Conservation (phyloP, 441 rosid genomes). For the Pelargonium citronellum region DNA sequence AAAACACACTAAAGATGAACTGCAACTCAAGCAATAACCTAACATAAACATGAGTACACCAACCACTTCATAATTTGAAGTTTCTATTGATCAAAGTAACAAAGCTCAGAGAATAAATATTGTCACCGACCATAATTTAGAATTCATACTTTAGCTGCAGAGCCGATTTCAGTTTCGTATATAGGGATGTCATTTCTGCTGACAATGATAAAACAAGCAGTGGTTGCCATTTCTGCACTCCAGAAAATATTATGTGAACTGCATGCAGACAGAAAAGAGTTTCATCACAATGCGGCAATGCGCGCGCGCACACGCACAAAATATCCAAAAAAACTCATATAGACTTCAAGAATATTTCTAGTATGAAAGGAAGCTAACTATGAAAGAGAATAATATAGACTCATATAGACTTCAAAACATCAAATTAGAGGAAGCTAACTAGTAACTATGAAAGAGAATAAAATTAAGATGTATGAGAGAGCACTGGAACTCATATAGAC, state of each 20-base stretch:
- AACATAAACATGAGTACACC: not conserved
- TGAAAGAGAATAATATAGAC: no score
- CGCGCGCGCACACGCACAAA: no score
- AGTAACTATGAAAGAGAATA: no score
- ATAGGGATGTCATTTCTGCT: constrained; percentile 89
- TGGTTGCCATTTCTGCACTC: constrained; percentile 50
- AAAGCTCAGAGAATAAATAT: not conserved
- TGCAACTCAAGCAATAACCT: not conserved
- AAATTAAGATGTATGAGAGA: no score
- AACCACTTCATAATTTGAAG: not conserved
- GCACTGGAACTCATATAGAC: no score
- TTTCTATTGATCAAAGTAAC: no score
- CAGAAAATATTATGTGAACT: not conserved
- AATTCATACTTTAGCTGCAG: constrained; percentile 64
- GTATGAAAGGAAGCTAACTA: no score
- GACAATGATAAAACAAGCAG: constrained; percentile 88
- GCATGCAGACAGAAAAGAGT: not conserved
- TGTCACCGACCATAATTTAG: not conserved
- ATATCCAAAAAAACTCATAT: no score
- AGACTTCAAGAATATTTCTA: no score
- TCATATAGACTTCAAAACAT: no score
- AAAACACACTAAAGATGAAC: not conserved
- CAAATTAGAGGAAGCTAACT: no score
- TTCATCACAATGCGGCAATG: not conserved
- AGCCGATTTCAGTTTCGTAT: constrained; percentile 95